Evolutionary conservation across 2,329 filamentous ascomycete genomes (phyloP).

Genomic region (Colletotrichum kahawae): DNA sequence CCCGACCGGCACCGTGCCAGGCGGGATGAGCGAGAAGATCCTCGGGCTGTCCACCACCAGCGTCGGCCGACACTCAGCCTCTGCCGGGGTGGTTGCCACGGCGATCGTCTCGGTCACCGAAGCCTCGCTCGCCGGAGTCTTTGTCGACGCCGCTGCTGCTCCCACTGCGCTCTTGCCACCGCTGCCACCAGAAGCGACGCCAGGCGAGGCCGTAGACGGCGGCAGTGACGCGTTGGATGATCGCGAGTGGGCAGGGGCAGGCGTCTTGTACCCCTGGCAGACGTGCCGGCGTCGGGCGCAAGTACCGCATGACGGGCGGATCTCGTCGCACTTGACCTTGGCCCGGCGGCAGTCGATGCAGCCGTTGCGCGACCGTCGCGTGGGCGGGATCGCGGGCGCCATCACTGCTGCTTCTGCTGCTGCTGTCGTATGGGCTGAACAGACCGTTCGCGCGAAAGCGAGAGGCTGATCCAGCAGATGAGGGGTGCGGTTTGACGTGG

Average conservation of each 20-base stretch:
- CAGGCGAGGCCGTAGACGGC: not conserved
- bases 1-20: conserved; percentile 26
- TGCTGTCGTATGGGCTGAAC: not conserved
- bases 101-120: not conserved
- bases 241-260: not conserved
- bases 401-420: not conserved
- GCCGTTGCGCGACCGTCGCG: conserved; percentile 31
- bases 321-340: conserved; percentile 36
- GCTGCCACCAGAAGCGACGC: not conserved
- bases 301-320: conserved; percentile 34
- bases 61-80: not conserved
- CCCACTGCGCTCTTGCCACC: not conserved
- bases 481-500: not conserved
- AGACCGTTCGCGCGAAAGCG: not conserved
- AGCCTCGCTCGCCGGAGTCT: not conserved
- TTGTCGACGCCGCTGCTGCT: not conserved
- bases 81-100: not conserved
- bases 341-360: conserved; percentile 37
- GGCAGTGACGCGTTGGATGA: not conserved
- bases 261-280: conserved; percentile 32
- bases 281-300: conserved; percentile 33
- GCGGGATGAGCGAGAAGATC: conserved; percentile 26
- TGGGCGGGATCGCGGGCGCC: conserved; percentile 5
- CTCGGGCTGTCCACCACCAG: not conserved
- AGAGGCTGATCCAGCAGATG: not conserved